Percentiles rank a stretch among this genome's conserved stretches.
phyloP scores from a whole-genome alignment of 2,329 filamentous ascomycete species.

The Aureobasidium sp. region DNA sequence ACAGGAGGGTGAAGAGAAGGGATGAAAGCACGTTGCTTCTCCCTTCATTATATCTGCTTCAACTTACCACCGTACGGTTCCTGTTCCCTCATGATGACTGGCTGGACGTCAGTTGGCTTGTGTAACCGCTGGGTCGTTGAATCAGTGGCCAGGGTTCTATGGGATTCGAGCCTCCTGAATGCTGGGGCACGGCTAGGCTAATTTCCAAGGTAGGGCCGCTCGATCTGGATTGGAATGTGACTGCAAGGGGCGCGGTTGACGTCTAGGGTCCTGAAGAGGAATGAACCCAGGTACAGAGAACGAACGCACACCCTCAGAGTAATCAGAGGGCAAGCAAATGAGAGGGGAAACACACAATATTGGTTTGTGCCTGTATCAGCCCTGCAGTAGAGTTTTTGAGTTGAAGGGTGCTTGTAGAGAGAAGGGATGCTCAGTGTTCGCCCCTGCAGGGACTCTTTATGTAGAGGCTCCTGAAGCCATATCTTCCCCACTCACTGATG shows the following conservation, averaged over 20 bases:
- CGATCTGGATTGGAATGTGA: conserved; percentile 15
- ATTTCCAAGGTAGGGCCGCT: conserved; percentile 5
- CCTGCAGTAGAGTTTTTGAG: not conserved
- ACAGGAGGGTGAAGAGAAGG: conserved; percentile 8
- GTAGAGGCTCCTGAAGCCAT: not conserved
- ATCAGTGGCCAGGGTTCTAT: not conserved
- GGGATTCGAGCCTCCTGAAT: not conserved
- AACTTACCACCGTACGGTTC: conserved; percentile 1
- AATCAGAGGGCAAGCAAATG: not conserved
- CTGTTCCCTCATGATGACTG: conserved; percentile 1
- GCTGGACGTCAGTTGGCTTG: not conserved
- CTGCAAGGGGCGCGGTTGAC: conserved; percentile 8
- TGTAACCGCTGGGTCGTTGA: not conserved
- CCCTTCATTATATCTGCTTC: conserved; percentile 13
- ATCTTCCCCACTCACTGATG: not conserved
- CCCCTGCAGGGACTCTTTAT: conserved; percentile 14
- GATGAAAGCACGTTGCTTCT: conserved; percentile 12
- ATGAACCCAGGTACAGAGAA: conserved; percentile 12
- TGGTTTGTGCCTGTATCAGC: conserved; percentile 8
- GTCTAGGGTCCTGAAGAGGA: conserved; percentile 8
- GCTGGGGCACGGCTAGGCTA: conserved; percentile 9
- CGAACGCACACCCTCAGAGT: conserved; percentile 9
- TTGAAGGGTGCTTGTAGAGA: not conserved
- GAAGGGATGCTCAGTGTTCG: not conserved
- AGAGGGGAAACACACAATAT: not conserved